Conservation (phyloP, 2,329 filamentous ascomycete genomes). For the Plectosphaerella cucumerina region DNA sequence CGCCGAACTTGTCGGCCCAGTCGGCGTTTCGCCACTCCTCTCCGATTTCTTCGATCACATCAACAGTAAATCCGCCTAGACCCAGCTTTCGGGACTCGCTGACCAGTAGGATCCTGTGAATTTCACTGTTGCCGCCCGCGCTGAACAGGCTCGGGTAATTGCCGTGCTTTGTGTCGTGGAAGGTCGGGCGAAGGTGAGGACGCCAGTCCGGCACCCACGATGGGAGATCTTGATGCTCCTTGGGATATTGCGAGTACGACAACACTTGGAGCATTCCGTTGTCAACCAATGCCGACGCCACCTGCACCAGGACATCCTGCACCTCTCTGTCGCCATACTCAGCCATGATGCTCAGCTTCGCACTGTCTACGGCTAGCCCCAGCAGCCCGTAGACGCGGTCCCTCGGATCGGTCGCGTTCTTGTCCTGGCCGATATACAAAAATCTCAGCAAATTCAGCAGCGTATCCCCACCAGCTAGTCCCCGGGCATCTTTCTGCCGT, state of each 20-base stretch:
- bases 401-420: constrained; percentile 11
- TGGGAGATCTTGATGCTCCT: constrained; percentile 16
- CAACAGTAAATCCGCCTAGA: constrained; percentile 6
- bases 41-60: constrained; percentile 7
- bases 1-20: not conserved
- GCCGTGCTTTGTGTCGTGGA: not conserved
- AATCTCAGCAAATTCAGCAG: constrained; percentile 14
- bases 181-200: constrained; percentile 1
- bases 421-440: constrained; percentile 11
- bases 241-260: constrained; percentile 7
- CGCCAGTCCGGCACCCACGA: constrained; percentile 35
- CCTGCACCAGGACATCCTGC: not conserved
- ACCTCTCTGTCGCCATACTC: constrained; percentile 3
- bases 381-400: constrained; percentile 20
- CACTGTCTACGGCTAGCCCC: constrained; percentile 11
- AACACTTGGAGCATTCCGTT: constrained; percentile 5
- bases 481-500: constrained; percentile 7
- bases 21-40: constrained; percentile 2
- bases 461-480: constrained; percentile 11
- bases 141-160: not conserved
- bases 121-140: constrained; percentile 2
- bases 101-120: not conserved
- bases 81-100: constrained; percentile 2
- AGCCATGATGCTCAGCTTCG: constrained; percentile 2
- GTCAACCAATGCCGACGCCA: constrained; percentile 5